Base-by-base conservation (phyloP, 2,329 filamentous ascomycete genomes). In the Fusarium fujikuroi region DNA sequence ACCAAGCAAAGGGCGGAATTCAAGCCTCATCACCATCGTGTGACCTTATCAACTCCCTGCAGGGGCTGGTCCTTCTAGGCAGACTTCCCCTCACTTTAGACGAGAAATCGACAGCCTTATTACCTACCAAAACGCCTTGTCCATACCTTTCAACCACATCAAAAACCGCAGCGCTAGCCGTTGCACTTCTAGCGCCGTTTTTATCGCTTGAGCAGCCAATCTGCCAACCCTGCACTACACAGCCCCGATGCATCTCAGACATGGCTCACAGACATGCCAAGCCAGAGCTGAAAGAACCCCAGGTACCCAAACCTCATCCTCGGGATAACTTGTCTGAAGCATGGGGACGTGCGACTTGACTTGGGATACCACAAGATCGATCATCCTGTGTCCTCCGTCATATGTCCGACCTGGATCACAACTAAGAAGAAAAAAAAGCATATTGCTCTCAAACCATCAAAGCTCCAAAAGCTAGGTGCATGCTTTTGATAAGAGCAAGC, bases 111-210 rank as follows among this genome's bases (percentile, higher is more conserved):
- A 54, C 54, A 72, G 74, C 65, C 63, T 68, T 42, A 50, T 58
- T 75, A 59, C 69, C 60, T 59, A 21, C 50, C 39, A 63, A 62
- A 78, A 65, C 70, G 76, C 76, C 76, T 78, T 66, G 52, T 61
- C 57, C 46, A 56, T 58, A 28, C 54, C 43, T 65, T 75, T 60
- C 66, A 62, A 59, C 63, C 50, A 47, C 52, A 44, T 60, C 36
- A 50, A 46, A 56, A 56, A 50, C 42, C 40, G 21, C 36, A 43
- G 60, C 60, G 44, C 65, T 62, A 71, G 56, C 52, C 34, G 62
- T 64, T 64, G 62, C 43, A 56, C 40, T 68, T 68, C 65, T 76
- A 74, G 75, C 70, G 64, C 46, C 58, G 58, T 66, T 62, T 46
- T 47, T 43, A 50, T 63, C 44, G 54, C 40, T 56, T 52, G 15